Evolutionary conservation across 495 filamentous ascomycete species (phyloP).

Genomic region (Bryoglossum gracile): DNA sequence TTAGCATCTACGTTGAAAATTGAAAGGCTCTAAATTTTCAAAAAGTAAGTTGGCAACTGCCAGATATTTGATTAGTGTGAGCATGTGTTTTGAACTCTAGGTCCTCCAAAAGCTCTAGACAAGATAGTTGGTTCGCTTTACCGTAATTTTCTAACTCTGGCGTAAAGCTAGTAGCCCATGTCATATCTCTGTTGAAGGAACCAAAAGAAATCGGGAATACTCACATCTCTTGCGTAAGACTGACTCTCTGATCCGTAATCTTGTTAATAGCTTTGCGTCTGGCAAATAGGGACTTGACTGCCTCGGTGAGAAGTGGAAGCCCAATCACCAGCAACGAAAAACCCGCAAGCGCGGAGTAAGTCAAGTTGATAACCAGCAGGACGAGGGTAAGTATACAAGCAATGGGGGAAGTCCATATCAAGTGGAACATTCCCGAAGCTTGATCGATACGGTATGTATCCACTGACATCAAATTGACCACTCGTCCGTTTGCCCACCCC

Average conservation of each 20-base stretch:
- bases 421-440: constrained; percentile 79
- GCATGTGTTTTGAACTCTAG: no score
- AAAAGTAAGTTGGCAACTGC: no score
- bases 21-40: no score
- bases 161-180: no score
- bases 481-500: constrained; percentile 86
- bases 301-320: constrained; percentile 64
- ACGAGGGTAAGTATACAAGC: constrained; percentile 68
- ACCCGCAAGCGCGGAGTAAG: constrained; percentile 80
- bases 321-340: constrained; percentile 75
- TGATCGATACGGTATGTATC: constrained; percentile 88
- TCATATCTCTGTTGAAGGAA: no score
- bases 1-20: no score
- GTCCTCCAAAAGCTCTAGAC: no score
- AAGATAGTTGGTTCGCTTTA: no score
- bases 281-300: constrained; percentile 62
- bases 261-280: constrained; percentile 77
- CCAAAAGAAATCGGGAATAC: no score
- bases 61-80: no score
- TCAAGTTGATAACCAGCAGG: constrained; percentile 75
- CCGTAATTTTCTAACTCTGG: no score
- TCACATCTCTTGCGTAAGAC: constrained; percentile 92
- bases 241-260: constrained; percentile 84
- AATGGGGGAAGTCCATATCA: constrained; percentile 81
- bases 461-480: constrained; percentile 87